Base-by-base conservation (phyloP, 2,329 filamentous ascomycete species). In the Aspergillus ochraceus region DNA sequence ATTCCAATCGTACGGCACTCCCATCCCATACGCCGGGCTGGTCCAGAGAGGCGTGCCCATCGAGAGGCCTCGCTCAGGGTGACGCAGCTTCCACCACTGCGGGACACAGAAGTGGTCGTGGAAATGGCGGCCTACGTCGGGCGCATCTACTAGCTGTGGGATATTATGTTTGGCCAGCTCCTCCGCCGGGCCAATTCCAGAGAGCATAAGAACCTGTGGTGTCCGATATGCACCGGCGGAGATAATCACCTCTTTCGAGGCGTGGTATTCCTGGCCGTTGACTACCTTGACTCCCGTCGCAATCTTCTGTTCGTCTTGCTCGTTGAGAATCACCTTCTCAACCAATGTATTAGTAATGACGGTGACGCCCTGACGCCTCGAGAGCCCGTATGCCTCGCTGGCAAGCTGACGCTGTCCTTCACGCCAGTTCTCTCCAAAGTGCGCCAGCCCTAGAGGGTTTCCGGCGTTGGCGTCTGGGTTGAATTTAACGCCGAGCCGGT, bases 1-100 rank as follows among this genome's bases (percentile, higher is more conserved):
- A 12, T 76, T 66, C 64, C 76, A 80, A 62, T 80, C 76, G 47
- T 68, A 55, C 0, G 77, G 77, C 4, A 68, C 60, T 1, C 77
- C 78, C 47, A 73, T 60, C 1, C 64, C 55, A 60, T 78, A 80
- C 22, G 77, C 73, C 0, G 75, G 73, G 52, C 74, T 63, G 1
- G 59, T 65, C 59, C 77, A 79, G 6, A 74, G 55, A 3, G 75
- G 70, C 46, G 77, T 52, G 5, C 55, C 55, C 8, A 57, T 57
- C 6, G 55, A 57, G 9, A 46, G 45, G 8, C 56, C 42, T 22
- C 29, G 42, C 22, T 58, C 50, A 6, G 50, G 51, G 46, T 58
- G 56, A 5, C 42, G 50, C 4, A 54, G 51, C 26, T 54, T 54
- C 50, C 56, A 58, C 51, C 51, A 58, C 26, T 54, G 45, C 17